Evolutionary conservation across 169 alveolate genomes (phyloP).

Genomic region (Plasmodium ovale): DNA sequence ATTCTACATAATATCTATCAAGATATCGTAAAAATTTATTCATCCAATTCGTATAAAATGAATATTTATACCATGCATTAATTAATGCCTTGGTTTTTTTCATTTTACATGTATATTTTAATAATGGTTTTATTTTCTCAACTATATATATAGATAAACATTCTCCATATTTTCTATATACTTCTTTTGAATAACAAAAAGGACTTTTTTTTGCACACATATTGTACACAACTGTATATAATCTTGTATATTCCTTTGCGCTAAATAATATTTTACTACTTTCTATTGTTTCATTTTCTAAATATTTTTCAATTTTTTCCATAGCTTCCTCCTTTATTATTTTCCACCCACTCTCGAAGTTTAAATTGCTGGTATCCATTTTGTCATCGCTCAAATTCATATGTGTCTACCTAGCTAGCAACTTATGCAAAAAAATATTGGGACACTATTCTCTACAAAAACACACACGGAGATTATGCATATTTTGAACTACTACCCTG

Average conservation of each 20-base stretch:
- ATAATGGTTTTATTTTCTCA: slow-evolving; percentile 52
- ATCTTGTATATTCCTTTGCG: slow-evolving; percentile 78
- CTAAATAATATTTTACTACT: slow-evolving; percentile 71
- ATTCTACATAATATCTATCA: slow-evolving; percentile 78
- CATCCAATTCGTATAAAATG: slow-evolving; percentile 81
- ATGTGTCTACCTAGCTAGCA: too few relatives aligned
- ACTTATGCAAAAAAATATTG: too few relatives aligned
- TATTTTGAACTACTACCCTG: too few relatives aligned
- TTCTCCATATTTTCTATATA: slow-evolving; percentile 72
- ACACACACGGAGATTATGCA: too few relatives aligned
- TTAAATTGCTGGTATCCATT: slow-evolving; percentile 58
- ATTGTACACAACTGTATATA: slow-evolving; percentile 79
- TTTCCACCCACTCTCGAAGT: slow-evolving; percentile 71
- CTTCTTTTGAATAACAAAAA: slow-evolving; percentile 74
- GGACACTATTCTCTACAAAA: too few relatives aligned
- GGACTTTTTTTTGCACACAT: slow-evolving; percentile 79
- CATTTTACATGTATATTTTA: slow-evolving; percentile 15
- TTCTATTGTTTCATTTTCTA: slow-evolving; percentile 39
- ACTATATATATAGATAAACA: slow-evolving; percentile 53
- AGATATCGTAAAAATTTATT: slow-evolving; percentile 79
- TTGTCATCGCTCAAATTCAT: neutral
- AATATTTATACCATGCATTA: slow-evolving; percentile 79
- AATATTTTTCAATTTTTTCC: slow-evolving; percentile 65
- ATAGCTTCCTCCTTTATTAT: slow-evolving; percentile 70
- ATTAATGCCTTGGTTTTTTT: slow-evolving; percentile 45